A percentile compares a stretch with the other conserved stretches of the same genome.
Conservation (phyloP, 2,329 filamentous ascomycete species). For the Stagonosporopsis rhizophila region DNA sequence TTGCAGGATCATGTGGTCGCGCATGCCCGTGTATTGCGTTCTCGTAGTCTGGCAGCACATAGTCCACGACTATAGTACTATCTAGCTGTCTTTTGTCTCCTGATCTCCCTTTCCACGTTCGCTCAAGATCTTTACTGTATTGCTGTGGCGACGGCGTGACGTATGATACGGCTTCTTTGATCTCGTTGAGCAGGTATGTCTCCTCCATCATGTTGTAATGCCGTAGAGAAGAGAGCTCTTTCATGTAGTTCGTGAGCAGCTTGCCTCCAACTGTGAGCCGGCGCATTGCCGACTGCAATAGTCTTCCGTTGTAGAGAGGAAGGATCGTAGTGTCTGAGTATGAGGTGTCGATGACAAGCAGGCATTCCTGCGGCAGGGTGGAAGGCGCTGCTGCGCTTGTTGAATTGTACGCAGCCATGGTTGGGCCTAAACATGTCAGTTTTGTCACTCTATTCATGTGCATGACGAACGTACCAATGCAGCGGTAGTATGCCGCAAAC, state of each 20-base stretch:
- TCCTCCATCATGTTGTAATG: conserved; percentile 98
- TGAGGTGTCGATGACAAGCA: conserved; percentile 89
- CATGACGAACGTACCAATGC: conserved; percentile 60
- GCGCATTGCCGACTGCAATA: conserved; percentile 81
- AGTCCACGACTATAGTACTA: conserved; percentile 77
- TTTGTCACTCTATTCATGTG: background rate
- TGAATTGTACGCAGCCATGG: conserved; percentile 79
- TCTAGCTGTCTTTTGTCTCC: conserved; percentile 64
- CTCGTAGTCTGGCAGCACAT: conserved; percentile 85
- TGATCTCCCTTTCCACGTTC: conserved; percentile 72
- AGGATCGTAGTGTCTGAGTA: conserved; percentile 94
- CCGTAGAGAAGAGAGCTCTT: conserved; percentile 84
- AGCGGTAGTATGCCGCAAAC: conserved; percentile 84
- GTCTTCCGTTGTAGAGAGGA: conserved; percentile 79
- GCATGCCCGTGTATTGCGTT: conserved; percentile 70
- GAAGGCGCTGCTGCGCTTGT: conserved; percentile 53
- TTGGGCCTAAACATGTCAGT: conserved; percentile 61
- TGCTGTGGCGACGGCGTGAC: conserved; percentile 68
- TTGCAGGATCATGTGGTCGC: conserved; percentile 76
- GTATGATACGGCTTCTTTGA: conserved; percentile 90
- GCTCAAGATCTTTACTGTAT: conserved; percentile 79
- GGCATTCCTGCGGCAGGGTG: conserved; percentile 72
- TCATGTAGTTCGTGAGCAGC: conserved; percentile 89
- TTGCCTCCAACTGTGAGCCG: conserved; percentile 92
- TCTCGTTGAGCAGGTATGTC: conserved; percentile 90